Base-by-base conservation (phyloP, 257 asterid genomes). In the Handroanthus guayacan region DNA sequence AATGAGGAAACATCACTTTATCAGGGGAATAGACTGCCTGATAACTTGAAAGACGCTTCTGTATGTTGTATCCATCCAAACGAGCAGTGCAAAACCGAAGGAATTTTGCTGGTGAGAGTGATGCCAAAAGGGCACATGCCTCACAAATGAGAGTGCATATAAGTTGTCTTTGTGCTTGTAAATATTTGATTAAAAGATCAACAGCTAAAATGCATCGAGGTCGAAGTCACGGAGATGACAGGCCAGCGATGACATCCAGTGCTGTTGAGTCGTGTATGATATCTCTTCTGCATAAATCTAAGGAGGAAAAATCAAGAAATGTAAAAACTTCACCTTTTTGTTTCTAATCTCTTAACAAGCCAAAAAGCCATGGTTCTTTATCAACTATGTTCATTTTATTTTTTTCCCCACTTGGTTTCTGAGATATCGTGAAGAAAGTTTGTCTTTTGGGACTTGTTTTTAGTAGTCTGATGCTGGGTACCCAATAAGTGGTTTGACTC, bases 191-290 rank as follows among this genome's bases (percentile, higher is more conserved):
- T 80, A 81, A 54, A 74, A 79, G 43, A 56, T 62, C 75, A 48
- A 89, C 77, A 83, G 88, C 84, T 14, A 48, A 25, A 70, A 81
- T 81, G 93, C 92, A 80, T 79, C 84, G 86, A 78, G 97, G 97
- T 92, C 97, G 87, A 92, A 92, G 97, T 92, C 92, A 86, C 91
- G 78, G 70, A 82, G 95, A 91, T 86, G 97, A 91, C 97, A 47
- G 97, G 95, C 97, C 90, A 57, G 34, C 72, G 78, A 78, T 80
- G 82, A 41, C 45, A 41, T 41, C 8, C 45, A 41, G 45, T 41
- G 78, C 86, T 75, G 54, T 91, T 76, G 84, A 72, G 57, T 73
- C 82, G 77, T 90, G 89, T 84, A 87, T 84, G 85, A 82, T 82
- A 67, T 79, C 85, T 80, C 45, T 41, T 76, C 85, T 62, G 44